Evolutionary conservation across 177 flowering plant genomes (phyloP).

Genomic region (Vitis hybrid): DNA sequence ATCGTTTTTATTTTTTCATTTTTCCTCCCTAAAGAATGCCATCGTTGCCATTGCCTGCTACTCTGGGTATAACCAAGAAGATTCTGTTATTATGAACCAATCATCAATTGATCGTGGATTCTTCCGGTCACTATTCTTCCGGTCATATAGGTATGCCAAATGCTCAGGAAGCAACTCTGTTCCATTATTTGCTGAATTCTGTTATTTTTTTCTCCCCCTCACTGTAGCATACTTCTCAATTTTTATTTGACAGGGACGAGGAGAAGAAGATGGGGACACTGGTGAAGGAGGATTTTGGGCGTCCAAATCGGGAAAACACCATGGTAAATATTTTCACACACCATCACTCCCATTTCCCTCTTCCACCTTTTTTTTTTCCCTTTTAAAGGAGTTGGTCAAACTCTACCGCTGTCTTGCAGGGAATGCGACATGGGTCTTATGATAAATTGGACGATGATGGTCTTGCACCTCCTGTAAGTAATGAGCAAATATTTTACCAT

Average conservation of each 20-base stretch:
- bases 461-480: constrained; percentile 93
- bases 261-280: constrained; percentile 99
- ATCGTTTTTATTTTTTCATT: background rate
- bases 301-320: constrained; percentile 87
- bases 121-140: constrained; percentile 92
- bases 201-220: background rate
- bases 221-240: background rate
- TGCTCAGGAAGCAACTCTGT: background rate
- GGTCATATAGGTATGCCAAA: constrained; percentile 71
- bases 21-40: constrained; percentile 59
- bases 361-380: too few species aligned
- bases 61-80: constrained; percentile 99
- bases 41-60: constrained; percentile 98
- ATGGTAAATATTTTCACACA: constrained; percentile 45
- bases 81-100: constrained; percentile 98
- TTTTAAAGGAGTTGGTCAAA: background rate
- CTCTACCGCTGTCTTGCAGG: constrained; percentile 37
- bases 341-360: too few species aligned
- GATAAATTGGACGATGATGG: constrained; percentile 99
- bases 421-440: constrained; percentile 98
- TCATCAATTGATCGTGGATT: constrained; percentile 96
- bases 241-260: constrained; percentile 64
- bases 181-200: background rate
- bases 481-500: background rate
- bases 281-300: constrained; percentile 96